phyloP scores from a whole-genome alignment of 2,329 filamentous ascomycete species.

The Zelopaecilomyces penicillatus region DNA sequence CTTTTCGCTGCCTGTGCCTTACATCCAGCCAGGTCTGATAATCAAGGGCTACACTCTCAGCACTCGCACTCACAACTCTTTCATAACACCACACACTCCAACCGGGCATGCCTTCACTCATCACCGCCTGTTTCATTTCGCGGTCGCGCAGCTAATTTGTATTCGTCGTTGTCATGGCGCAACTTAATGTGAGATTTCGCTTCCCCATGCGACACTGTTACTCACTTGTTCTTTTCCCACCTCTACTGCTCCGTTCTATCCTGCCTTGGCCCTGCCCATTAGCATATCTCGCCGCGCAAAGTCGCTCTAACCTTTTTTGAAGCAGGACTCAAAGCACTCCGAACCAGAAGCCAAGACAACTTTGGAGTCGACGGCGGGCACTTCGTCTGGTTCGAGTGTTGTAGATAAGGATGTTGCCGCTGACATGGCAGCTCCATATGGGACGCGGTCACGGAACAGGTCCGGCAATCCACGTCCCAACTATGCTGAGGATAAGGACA shows the following conservation, averaged over 20 bases:
- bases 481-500: conserved; percentile 89
- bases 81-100: conserved; percentile 1
- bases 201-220: not conserved
- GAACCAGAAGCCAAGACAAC: conserved; percentile 25
- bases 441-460: conserved; percentile 88
- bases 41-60: too few species aligned
- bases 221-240: conserved; percentile 5
- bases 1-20: too few species aligned
- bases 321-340: conserved; percentile 27
- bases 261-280: conserved; percentile 9
- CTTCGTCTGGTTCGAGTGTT: conserved; percentile 38
- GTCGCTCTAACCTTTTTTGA: conserved; percentile 8
- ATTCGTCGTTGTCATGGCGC: conserved; percentile 27
- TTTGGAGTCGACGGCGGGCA: conserved; percentile 34
- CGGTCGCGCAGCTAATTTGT: conserved; percentile 26
- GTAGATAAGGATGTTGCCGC: conserved; percentile 41
- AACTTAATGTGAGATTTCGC: conserved; percentile 27
- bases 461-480: conserved; percentile 74
- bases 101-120: conserved; percentile 21
- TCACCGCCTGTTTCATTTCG: conserved; percentile 21
- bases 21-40: too few species aligned
- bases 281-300: conserved; percentile 9
- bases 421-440: conserved; percentile 63
- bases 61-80: too few species aligned
- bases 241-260: not conserved